Conservation (phyloP, 2,329 filamentous ascomycete genomes). For the Neopestalotiopsis rosae region DNA sequence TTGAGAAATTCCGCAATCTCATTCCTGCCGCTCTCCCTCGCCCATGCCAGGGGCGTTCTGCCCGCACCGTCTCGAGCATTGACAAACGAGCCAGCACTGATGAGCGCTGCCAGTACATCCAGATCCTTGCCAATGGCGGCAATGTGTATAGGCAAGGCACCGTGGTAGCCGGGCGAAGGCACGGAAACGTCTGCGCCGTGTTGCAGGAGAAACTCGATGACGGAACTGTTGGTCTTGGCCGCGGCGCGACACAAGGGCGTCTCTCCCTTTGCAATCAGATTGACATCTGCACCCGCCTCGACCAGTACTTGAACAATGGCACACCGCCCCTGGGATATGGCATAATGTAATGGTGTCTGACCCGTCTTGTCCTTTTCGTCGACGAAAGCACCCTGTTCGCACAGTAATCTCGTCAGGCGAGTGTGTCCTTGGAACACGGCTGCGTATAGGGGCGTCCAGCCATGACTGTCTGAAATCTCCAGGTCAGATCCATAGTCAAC, state of each 20-base stretch:
- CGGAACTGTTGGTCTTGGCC: constrained; percentile 26
- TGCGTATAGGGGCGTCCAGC: constrained; percentile 26
- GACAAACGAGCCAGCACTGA: constrained; percentile 25
- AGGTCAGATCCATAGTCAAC: constrained; percentile 29
- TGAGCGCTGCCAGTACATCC: constrained; percentile 22
- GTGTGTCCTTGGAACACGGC: constrained; percentile 27
- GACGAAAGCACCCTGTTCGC: constrained; percentile 26
- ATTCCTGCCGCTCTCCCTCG: constrained; percentile 27
- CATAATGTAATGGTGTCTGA: constrained; percentile 28
- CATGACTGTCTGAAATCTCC: constrained; percentile 26
- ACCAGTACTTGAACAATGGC: constrained; percentile 25
- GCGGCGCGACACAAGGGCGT: constrained; percentile 29
- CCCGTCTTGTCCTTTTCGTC: constrained; percentile 30
- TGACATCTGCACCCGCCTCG: constrained; percentile 27
- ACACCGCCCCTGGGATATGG: constrained; percentile 27
- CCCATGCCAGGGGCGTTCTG: constrained; percentile 29
- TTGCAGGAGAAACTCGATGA: constrained; percentile 25
- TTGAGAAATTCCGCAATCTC: constrained; percentile 26
- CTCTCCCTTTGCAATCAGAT: constrained; percentile 30
- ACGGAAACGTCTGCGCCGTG: constrained; percentile 24
- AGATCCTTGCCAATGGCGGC: constrained; percentile 29
- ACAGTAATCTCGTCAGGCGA: constrained; percentile 24
- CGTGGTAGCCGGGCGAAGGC: constrained; percentile 27
- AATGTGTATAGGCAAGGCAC: constrained; percentile 28
- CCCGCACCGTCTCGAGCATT: constrained; percentile 26